Evolutionary conservation across 2,329 filamentous ascomycete species (phyloP).

Genomic region (Falciphora oryzae): DNA sequence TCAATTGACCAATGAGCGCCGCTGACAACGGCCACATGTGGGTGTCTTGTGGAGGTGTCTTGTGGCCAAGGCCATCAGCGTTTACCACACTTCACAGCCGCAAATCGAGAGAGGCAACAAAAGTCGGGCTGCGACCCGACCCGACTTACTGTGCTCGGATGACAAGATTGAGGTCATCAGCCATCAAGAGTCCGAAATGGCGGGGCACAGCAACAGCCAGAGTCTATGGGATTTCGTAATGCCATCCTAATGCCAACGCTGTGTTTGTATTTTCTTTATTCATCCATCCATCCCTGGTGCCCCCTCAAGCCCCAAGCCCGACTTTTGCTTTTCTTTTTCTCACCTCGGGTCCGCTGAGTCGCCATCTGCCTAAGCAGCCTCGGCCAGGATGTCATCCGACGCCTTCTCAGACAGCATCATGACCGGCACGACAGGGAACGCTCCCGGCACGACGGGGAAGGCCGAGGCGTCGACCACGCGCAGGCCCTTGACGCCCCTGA

Average conservation of each 20-base stretch:
- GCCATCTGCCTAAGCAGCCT: slow-evolving; percentile 5
- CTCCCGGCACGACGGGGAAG: slow-evolving; percentile 41
- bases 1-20: background rate
- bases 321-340: background rate
- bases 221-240: background rate
- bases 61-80: no score
- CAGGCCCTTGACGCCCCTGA: slow-evolving; percentile 43
- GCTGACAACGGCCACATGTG: background rate
- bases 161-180: no score
- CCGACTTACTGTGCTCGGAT: background rate
- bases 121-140: background rate
- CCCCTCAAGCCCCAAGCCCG: background rate
- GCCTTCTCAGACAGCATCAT: slow-evolving; percentile 50
- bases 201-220: background rate
- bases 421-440: slow-evolving; percentile 40
- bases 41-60: background rate
- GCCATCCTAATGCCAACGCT: background rate
- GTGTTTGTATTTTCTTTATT: background rate
- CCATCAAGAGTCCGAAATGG: no score
- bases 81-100: no score
- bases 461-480: slow-evolving; percentile 52
- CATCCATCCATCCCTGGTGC: no score
- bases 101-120: no score
- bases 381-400: slow-evolving; percentile 41
- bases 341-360: background rate